Base-by-base conservation (phyloP, 495 filamentous ascomycete genomes). In the Penicillium canariense region DNA sequence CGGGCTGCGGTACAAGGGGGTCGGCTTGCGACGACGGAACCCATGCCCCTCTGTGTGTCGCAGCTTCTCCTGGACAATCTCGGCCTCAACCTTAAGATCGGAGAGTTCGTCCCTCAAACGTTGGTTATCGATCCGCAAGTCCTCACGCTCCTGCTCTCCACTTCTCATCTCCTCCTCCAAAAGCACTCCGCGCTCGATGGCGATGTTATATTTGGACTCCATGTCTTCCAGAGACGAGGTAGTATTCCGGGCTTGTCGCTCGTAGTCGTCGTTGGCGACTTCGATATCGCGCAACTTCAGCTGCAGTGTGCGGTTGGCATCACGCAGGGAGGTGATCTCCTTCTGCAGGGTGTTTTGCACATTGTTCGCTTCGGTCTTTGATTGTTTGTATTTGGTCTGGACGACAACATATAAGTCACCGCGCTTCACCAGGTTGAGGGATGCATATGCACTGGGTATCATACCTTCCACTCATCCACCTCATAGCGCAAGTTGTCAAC, bases 391-490 rank as follows among this genome's bases (percentile, higher is more conserved):
- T 78, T 97, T 98, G 62, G 85, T 86, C 94, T 96, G 74, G 42
- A 17, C 6, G 22, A 23, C 31, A 46, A 8, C 12, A 27, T n/a
- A 46, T 35, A 30, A 36, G 30, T 32, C 28, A 18, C 36, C 40
- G 44, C 20, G 9, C 26, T 14, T 25, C 5, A 44, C 18, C 25
- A 11, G 35, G 27, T 36, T 11, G 27, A 32, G 15, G n/a, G 7
- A 23, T 34, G 18, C 17, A 46, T 25, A 34, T 44, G 8, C 10
- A 25, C 1, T 18, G 3, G 5, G 23, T 27, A 22, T 9, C 83
- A 65, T 77, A 96, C 92, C 84, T 98, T 97, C 94, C 94, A 98
- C 72, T 98, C 94, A 17, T 96, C 92, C 0, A 93, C 91, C 66
- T 97, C 91, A 63, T 90, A 97, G 50, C 81, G 82, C 61, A 96